Base-by-base conservation (phyloP, 2,329 filamentous ascomycete species). In the Arthrobotrys musiformis region DNA sequence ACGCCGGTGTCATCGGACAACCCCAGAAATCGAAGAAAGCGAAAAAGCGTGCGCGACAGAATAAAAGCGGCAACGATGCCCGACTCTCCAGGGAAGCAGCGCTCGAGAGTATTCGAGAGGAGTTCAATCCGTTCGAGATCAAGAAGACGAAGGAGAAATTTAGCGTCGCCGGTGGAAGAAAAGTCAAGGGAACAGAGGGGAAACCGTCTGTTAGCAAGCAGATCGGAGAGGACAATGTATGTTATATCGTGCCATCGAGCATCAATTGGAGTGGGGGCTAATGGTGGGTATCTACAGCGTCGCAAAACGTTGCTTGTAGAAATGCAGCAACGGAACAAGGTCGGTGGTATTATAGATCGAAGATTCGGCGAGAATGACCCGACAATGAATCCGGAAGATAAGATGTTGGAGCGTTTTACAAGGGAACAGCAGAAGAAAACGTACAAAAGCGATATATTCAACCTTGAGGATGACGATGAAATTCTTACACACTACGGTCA, bases 121-220 rank as follows among this genome's bases (percentile, higher is more conserved):
- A 94, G 80, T 98, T 98, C 88, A 99, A 99, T 83, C 95, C 95
- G 0, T 99, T 99, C 84, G 95, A 99, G 82, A 89, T 97, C 83
- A 96, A 96, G 84, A 80, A 78, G 30, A 81, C 78, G 2, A 78
- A 78, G 46, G 74, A 80, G 54, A 81, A 81, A 42, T 74, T 80
- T 35, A 73, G 56, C 13, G 79, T 81, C 28, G 70, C 72, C 46
- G 80, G 80, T 37, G 67, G 79, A 79, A 87, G 87, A 58, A 88
- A 79, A 52, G 84, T 91, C 78, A 86, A 91, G 79, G 92, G 80
- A 37, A 73, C 79, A 1, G 70, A 80, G 28, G 80, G 91, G 33
- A 87, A 94, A 63, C 95, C 95, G 1, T 92, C 92, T 52, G 89
- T 95, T 72, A 91, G 93, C 37, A 97, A 94, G 84, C 92, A 93